Conservation (phyloP, 1,284 basidiomycete species). For the Ceratobasidium sp. region DNA sequence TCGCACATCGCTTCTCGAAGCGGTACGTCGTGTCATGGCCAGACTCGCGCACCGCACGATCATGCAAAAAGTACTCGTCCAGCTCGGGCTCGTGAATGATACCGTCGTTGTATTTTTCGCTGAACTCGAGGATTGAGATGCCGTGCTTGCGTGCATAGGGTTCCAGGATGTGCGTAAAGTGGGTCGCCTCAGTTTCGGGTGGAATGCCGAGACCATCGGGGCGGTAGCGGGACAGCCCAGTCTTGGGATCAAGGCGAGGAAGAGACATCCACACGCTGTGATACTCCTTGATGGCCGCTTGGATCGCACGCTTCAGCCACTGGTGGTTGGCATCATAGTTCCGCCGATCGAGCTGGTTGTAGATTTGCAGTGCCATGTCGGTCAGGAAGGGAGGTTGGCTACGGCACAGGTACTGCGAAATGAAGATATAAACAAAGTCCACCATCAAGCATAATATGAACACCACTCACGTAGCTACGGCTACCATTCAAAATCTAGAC, state of each 20-base stretch:
- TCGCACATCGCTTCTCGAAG: constrained; percentile 92
- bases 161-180: constrained; percentile 97
- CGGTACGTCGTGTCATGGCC: constrained; percentile 99
- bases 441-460: constrained; percentile 39
- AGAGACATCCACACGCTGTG: constrained; percentile 96
- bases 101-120: constrained; percentile 93
- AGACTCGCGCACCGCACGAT: constrained; percentile 92
- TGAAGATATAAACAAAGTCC: constrained; percentile 66
- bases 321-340: constrained; percentile 85
- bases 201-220: constrained; percentile 97
- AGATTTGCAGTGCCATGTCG: constrained; percentile 98
- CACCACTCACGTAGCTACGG: constrained; percentile 55
- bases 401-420: constrained; percentile 89
- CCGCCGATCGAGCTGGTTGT: constrained; percentile 91
- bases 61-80: constrained; percentile 98
- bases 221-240: constrained; percentile 92
- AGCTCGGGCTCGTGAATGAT: constrained; percentile 87
- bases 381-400: constrained; percentile 99
- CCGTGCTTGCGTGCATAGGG: constrained; percentile 95
- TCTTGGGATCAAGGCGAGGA: constrained; percentile 92
- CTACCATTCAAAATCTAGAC: constrained; percentile 59
- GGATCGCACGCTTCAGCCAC: constrained; percentile 96
- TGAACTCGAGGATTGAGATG: constrained; percentile 97
- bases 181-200: constrained; percentile 97
- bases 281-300: constrained; percentile 98